Evolutionary conservation across 495 filamentous ascomycete species (phyloP).

Genomic region (Thermothielavioides terrestris): DNA sequence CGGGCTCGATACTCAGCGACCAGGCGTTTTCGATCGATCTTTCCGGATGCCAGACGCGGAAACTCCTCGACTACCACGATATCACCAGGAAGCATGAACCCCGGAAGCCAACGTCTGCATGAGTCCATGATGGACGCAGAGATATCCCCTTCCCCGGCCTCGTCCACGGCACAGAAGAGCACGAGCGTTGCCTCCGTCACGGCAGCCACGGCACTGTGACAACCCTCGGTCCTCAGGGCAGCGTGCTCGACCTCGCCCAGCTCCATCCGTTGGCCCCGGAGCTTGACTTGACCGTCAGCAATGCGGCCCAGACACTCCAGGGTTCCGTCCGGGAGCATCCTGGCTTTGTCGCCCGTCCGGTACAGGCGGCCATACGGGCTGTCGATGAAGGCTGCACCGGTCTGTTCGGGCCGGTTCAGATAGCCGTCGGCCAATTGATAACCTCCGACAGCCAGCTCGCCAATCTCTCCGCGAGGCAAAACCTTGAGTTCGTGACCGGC

Average conservation of each 20-base stretch:
- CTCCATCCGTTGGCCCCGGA: conserved; percentile 74
- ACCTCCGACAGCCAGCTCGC: conserved; percentile 79
- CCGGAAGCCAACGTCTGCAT: conserved; percentile 64
- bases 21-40: conserved; percentile 61
- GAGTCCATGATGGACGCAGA: conserved; percentile 39
- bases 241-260: conserved; percentile 75
- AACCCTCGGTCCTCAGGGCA: conserved; percentile 44
- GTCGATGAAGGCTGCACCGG: conserved; percentile 54
- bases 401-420: conserved; percentile 74
- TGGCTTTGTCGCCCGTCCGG: conserved; percentile 76
- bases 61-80: conserved; percentile 52
- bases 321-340: conserved; percentile 55
- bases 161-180: conserved; percentile 53
- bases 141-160: conserved; percentile 10
- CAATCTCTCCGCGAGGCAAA: conserved; percentile 57
- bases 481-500: conserved; percentile 32
- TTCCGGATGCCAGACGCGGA: conserved; percentile 68
- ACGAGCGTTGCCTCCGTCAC: conserved; percentile 55
- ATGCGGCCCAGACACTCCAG: conserved; percentile 81
- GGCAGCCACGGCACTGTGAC: conserved; percentile 48
- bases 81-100: conserved; percentile 69
- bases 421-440: conserved; percentile 72
- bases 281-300: conserved; percentile 67
- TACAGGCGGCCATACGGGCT: conserved; percentile 57
- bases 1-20: conserved; percentile 43